phyloP scores from a whole-genome alignment of 2,329 filamentous ascomycete genomes.

The Juglanconis oblonga region DNA sequence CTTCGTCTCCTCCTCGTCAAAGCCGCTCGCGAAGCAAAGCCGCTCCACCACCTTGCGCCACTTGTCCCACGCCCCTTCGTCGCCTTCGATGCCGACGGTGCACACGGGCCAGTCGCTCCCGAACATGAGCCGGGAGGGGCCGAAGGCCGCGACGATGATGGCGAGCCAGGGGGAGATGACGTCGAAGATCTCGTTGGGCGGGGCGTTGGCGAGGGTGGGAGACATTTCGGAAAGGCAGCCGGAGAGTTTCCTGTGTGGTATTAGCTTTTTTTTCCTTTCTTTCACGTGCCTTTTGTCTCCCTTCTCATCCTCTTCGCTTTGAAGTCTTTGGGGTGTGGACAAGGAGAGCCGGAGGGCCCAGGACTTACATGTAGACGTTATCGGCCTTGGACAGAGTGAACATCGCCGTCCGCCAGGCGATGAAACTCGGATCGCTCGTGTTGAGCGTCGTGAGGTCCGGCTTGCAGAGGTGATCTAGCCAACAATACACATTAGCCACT shows the following conservation, averaged over 20 bases:
- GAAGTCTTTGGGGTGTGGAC: no score
- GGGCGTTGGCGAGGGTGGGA: conserved; percentile 44
- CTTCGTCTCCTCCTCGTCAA: conserved; percentile 59
- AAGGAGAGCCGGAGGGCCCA: conserved; percentile 26
- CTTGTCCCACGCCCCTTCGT: conserved; percentile 61
- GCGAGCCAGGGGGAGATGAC: conserved; percentile 69
- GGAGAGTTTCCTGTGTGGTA: conserved; percentile 11
- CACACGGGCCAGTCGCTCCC: conserved; percentile 94
- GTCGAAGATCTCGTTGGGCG: conserved; percentile 57
- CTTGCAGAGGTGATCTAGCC: conserved; percentile 82
- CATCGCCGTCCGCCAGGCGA: conserved; percentile 68
- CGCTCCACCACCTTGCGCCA: conserved; percentile 72
- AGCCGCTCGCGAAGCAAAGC: conserved; percentile 60
- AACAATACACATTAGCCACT: neutral
- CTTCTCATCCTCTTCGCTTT: no score
- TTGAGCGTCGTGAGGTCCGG: conserved; percentile 69
- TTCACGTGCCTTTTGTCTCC: no score
- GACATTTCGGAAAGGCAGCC: conserved; percentile 81
- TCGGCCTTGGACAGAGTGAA: conserved; percentile 62
- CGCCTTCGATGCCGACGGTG: conserved; percentile 54
- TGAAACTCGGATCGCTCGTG: conserved; percentile 56
- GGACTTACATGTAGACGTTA: conserved; percentile 86
- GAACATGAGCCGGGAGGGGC: conserved; percentile 75
- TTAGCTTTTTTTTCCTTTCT: neutral
- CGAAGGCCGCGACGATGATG: conserved; percentile 70